A percentile compares a stretch with the other conserved stretches of the same genome.
Evolutionary conservation across 176 grass and related monocot genomes (phyloP).

Genomic region (Alloteropsis semialata): DNA sequence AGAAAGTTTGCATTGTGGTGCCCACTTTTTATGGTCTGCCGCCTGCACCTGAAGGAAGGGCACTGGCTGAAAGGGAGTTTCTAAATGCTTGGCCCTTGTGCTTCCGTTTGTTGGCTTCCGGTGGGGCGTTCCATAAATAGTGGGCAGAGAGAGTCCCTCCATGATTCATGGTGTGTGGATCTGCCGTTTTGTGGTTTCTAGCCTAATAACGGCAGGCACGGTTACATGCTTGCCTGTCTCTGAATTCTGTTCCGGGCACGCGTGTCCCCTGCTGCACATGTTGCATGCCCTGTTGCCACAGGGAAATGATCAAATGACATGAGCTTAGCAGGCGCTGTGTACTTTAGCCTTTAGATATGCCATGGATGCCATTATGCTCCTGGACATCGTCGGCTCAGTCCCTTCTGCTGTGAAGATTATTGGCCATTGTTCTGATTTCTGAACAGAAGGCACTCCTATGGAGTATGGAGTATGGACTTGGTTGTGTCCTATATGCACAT

Average conservation of each 20-base stretch:
- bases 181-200: not conserved
- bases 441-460: too few species aligned
- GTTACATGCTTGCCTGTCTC: not conserved
- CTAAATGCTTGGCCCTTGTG: slow-evolving; percentile 10
- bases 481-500: too few species aligned
- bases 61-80: not conserved
- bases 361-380: not conserved
- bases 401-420: too few species aligned
- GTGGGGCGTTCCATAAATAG: slow-evolving; percentile 36
- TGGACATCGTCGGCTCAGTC: not conserved
- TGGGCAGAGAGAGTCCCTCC: not conserved
- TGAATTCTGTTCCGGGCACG: not conserved
- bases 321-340: not conserved
- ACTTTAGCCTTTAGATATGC: not conserved
- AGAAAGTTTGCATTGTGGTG: not conserved
- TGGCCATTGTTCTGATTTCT: too few species aligned
- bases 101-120: slow-evolving; percentile 13
- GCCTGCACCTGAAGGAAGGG: not conserved
- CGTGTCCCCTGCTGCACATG: not conserved
- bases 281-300: not conserved
- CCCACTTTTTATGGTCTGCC: slow-evolving; percentile 24
- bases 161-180: not conserved
- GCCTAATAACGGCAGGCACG: not conserved
- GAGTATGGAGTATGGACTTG: too few species aligned
- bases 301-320: not conserved